Evolutionary conservation across 2,329 filamentous ascomycete genomes (phyloP).

Genomic region (Fusarium sp.): DNA sequence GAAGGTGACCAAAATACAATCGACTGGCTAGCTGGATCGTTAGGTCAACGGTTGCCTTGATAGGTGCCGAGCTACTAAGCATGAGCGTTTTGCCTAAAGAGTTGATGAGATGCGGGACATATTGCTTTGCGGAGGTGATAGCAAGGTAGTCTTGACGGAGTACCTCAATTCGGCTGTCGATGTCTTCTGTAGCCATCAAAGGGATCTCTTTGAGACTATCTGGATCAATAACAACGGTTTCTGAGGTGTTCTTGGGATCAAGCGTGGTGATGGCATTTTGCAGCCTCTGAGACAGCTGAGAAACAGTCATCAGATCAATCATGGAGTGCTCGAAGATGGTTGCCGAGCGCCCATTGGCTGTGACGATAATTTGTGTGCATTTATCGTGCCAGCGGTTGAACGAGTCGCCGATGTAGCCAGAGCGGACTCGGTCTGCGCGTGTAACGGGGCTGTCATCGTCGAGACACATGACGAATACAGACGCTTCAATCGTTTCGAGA

Average conservation of each 20-base stretch:
- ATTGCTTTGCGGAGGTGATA: constrained; percentile 3
- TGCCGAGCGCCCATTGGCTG: constrained; percentile 6
- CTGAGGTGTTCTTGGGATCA: background rate
- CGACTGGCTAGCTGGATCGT: constrained; percentile 11
- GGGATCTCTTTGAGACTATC: background rate
- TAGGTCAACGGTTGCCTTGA: constrained; percentile 5
- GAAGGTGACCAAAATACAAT: constrained; percentile 6
- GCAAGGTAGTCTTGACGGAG: background rate
- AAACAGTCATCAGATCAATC: constrained; percentile 12
- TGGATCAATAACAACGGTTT: background rate
- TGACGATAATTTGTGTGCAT: constrained; percentile 6
- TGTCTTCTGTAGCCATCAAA: background rate
- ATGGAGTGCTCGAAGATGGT: constrained; percentile 13
- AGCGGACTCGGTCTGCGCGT: background rate
- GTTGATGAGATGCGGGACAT: constrained; percentile 1
- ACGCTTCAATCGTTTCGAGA: background rate
- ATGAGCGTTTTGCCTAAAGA: background rate
- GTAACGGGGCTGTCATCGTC: constrained; percentile 8
- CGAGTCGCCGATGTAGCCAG: constrained; percentile 7
- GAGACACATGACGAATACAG: constrained; percentile 13
- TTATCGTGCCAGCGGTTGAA: constrained; percentile 19
- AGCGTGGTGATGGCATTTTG: background rate
- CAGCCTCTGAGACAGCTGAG: constrained; percentile 1
- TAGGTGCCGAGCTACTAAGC: background rate
- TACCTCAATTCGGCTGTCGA: background rate